Conservation (phyloP, 371 early-diverging fungal genomes). For the Mucor piriformis region DNA sequence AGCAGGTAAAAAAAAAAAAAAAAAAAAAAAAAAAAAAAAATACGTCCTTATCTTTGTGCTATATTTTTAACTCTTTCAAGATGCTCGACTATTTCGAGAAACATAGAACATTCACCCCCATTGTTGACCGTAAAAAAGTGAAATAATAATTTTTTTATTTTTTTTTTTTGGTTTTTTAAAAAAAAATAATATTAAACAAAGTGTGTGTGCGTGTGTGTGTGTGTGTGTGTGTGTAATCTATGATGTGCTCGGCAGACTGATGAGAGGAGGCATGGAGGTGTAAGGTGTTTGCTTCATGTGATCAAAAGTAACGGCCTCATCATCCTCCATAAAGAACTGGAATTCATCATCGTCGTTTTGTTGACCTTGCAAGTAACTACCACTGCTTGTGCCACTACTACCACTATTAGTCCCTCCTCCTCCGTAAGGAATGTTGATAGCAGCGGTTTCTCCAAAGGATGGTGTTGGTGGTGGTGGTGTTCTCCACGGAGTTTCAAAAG, state of each 20-base stretch:
- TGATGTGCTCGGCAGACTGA: constrained; percentile 22
- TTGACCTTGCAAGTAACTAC: constrained; percentile 13
- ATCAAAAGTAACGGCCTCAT: constrained; percentile 29
- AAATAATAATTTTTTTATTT: background rate
- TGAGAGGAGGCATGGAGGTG: constrained; percentile 15
- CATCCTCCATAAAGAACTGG: constrained; percentile 56
- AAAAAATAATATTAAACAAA: background rate
- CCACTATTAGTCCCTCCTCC: background rate
- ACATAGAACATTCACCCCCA: background rate
- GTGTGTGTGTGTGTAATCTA: background rate
- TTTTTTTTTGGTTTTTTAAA: background rate
- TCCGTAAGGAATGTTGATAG: constrained; percentile 37
- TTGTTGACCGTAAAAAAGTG: background rate
- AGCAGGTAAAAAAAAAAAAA: constrained; percentile 17
- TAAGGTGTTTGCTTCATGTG: constrained; percentile 17
- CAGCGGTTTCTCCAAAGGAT: constrained; percentile 17
- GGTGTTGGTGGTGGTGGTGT: constrained; percentile 21
- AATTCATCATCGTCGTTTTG: constrained; percentile 39
- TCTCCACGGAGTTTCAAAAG: constrained; percentile 3
- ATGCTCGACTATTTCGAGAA: constrained; percentile 19
- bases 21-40: too few relatives aligned
- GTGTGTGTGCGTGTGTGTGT: background rate
- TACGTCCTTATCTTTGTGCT: too few relatives aligned
- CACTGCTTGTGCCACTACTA: constrained; percentile 10
- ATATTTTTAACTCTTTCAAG: too few relatives aligned